Evolutionary conservation across 1,284 basidiomycete species (phyloP), one percentile per base, ranked within the genome.

Genomic region (Chondrostereum purpureum): DNA sequence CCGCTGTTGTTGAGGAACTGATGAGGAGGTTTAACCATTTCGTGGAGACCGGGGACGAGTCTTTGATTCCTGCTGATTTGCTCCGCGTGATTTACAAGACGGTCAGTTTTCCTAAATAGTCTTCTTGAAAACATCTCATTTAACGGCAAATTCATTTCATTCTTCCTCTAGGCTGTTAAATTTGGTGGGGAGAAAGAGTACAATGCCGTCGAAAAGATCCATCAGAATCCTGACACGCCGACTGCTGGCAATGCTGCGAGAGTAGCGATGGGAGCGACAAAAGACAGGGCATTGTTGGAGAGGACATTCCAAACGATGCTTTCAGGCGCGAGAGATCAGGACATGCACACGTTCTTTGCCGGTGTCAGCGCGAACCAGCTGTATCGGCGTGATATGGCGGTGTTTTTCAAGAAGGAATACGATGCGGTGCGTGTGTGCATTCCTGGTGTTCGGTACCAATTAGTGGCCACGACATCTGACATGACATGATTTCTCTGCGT

Each of bases 121-220:
- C n/a, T n/a, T n/a, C n/a, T n/a, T n/a, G n/a, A n/a, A n/a, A n/a
- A 38, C 39, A 37, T 36, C 24, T 37, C 42, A 19, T 21, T 31
- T 34, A 35, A 20, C 38, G 44, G 43, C 37, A 44, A 41, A 46
- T n/a, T 50, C 18, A 56, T 57, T 18, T 55, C 24, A 41, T 39
- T 31, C 38, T 16, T 35, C 43, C 39, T 51, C 1, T 52, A 83
- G 75, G 80, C 78, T 39, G 83, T 88, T 45, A 76, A 75, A 57
- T 68, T 83, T 57, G 92, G 92, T 43, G 91, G 89, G 13, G 70
- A 70, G 40, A 69, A 70, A 40, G 92, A 95, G 62, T 96, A 86
- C 62, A 78, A 90, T 45, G 80, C 82, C 42, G 70, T 88, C 39
- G 73, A 86, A 52, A 68, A 70, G 44, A 75, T 93, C 33, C 83